Percentiles rank a stretch among this genome's conserved stretches.
Conservation (phyloP, 495 filamentous ascomycete species). For the Acidiella bohemica region DNA sequence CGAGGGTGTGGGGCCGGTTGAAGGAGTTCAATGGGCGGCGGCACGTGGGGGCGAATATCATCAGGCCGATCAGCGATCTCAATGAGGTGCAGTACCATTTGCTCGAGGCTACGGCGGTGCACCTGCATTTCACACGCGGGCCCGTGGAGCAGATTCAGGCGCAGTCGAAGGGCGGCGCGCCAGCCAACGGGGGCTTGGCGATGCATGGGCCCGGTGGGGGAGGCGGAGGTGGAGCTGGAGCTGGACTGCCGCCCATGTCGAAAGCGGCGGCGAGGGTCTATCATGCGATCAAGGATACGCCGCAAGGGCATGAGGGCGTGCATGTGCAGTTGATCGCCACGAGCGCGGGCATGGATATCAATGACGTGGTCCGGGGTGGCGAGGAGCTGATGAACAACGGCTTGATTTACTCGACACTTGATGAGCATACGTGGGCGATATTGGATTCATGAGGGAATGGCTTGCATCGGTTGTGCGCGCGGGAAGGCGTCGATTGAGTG, state of each 20-base stretch:
- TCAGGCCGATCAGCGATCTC: constrained; percentile 64
- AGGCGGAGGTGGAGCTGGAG: constrained; percentile 17
- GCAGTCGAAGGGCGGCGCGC: constrained; percentile 21
- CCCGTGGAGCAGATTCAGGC: constrained; percentile 32
- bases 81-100: constrained; percentile 87
- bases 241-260: constrained; percentile 37
- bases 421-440: constrained; percentile 48
- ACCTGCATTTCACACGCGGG: constrained; percentile 76
- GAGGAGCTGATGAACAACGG: constrained; percentile 63
- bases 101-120: constrained; percentile 74
- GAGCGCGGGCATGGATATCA: constrained; percentile 44
- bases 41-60: constrained; percentile 65
- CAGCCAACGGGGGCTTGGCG: background rate
- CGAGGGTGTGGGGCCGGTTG: constrained; percentile 66
- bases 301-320: constrained; percentile 64
- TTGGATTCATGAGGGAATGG: no score
- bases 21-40: constrained; percentile 66
- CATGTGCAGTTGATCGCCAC: constrained; percentile 62
- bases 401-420: constrained; percentile 76
- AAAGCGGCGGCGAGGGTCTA: constrained; percentile 52
- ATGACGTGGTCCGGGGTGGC: constrained; percentile 58
- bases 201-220: constrained; percentile 14
- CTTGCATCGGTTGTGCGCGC: no score
- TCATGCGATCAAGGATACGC: constrained; percentile 44
- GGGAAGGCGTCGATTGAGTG: no score